Conservation (phyloP, 176 grass and related monocot genomes). For the Oryza glumipatula region DNA sequence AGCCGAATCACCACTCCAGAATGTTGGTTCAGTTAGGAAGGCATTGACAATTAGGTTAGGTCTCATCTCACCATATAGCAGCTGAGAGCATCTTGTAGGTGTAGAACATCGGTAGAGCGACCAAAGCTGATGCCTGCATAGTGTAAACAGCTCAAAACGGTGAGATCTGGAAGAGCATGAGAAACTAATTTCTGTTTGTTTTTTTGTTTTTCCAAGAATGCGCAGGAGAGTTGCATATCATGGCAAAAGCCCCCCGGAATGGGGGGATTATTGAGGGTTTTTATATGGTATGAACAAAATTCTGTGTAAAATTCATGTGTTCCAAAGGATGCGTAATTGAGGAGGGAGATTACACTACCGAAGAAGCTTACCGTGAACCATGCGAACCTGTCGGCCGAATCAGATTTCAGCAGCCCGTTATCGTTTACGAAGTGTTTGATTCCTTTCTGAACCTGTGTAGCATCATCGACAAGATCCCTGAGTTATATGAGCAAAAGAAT, state of each 20-base stretch:
- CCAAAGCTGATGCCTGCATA: constrained; percentile 31
- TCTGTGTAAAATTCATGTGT: no score
- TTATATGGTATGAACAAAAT: no score
- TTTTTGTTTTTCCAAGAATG: not conserved
- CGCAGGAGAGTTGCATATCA: no score
- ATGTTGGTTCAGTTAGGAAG: not conserved
- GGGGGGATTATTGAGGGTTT: no score
- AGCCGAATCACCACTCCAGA: not conserved
- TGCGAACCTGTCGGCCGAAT: not conserved
- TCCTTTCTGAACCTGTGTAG: constrained; percentile 38
- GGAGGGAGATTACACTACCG: no score
- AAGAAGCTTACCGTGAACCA: constrained; percentile 35
- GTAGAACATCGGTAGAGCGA: constrained; percentile 4
- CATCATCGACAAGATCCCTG: not conserved
- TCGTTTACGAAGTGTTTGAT: not conserved
- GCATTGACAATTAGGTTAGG: not conserved
- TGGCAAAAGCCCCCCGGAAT: no score
- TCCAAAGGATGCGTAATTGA: not conserved
- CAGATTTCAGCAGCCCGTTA: not conserved
- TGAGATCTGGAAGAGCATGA: not conserved
- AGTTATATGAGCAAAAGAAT: not conserved
- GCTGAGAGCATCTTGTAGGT: constrained; percentile 19
- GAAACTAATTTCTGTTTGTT: not conserved
- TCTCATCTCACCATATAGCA: constrained; percentile 18
- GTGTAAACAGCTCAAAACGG: not conserved